Percentiles rank a stretch among this genome's conserved stretches.
phyloP scores from a whole-genome alignment of 805 yeast species.

The Metschnikowia drakensbergensis region DNA sequence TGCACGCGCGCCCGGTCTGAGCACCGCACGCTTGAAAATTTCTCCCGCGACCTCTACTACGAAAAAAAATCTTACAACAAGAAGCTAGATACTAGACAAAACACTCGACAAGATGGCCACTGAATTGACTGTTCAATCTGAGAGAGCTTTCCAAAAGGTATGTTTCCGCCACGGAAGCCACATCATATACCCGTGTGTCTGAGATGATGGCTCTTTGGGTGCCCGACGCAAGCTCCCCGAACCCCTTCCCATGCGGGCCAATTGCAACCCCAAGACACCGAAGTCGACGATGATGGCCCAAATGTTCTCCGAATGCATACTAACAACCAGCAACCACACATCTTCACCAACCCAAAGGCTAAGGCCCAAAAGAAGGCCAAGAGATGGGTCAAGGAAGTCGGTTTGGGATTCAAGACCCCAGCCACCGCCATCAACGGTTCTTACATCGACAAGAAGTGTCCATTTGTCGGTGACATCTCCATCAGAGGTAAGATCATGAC shows the following conservation, averaged over 20 bases:
- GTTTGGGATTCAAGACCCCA: conserved; percentile 99
- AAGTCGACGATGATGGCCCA: no score
- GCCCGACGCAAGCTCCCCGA: no score
- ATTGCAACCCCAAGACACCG: no score
- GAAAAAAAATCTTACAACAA: conserved; percentile 15
- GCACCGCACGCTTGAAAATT: conserved; percentile 21
- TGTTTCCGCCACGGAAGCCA: conserved; percentile 29
- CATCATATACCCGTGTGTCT: background rate
- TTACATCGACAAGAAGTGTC: conserved; percentile 99
- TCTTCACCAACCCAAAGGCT: conserved; percentile 99
- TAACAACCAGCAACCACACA: conserved; percentile 93
- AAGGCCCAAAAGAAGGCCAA: conserved; percentile 97
- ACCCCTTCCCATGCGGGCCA: no score
- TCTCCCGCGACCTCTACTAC: conserved; percentile 19
- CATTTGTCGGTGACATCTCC: conserved; percentile 94
- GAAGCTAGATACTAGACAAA: conserved; percentile 13
- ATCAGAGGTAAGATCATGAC: conserved; percentile 99
- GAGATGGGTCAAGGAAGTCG: conserved; percentile 99
- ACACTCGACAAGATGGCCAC: conserved; percentile 76
- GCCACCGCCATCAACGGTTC: conserved; percentile 96
- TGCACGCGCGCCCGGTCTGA: conserved; percentile 10
- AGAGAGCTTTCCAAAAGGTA: conserved; percentile 99
- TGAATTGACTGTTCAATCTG: conserved; percentile 99
- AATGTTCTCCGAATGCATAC: conserved; percentile 23
- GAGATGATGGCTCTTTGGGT: background rate